Evolutionary conservation across 75 land plant genomes (phyloP), one percentile per base, ranked within the genome.

Genomic region (Sequoia sempervirens): DNA sequence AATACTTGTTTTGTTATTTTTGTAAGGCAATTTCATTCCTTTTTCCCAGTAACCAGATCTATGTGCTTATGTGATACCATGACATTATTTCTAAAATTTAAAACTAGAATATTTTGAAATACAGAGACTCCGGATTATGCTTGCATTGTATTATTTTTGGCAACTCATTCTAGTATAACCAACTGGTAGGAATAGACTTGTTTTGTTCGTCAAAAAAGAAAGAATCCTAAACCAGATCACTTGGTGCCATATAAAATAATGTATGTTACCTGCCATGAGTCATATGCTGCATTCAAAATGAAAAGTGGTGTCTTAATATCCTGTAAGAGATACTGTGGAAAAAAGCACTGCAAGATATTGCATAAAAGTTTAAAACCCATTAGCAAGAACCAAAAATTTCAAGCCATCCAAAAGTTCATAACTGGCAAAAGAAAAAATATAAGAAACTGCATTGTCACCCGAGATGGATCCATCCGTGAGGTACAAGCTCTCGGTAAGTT

Each of bases 281-380:
- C 99, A 88, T 97, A 97, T n/a, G 95, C 99, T 50, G 96, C 84
- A 83, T 97, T 97, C 79, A 97, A 80, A 28, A 95, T 88, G 76
- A 96, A 97, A 84, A 87, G 91, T 23, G 99, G 99, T 74, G 93
- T 94, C 85, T 85, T 83, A 9, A 95, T 94, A 75, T 87, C 83
- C 12, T 80, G 66, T 82, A 94, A 85, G 20, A 91, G 85, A 83
- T 97, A 90, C 82, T 95, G 96, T 28, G 99, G 98, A 84, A 97
- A 97, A 70, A 97, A 91, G 76, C 96, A 95, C 99, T 97, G 95
- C 91, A 56, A 80, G 70, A 32, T 70, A 52, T 54, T 61, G 28
- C 40, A n/a, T 61, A n/a, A 34, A 34, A 34, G 36, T 34, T 34
- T 34, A 34, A 20, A 26, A 54, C 36, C 69, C 41, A 32, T 85